Percentiles rank a stretch among this genome's conserved stretches.
phyloP scores from a whole-genome alignment of 169 alveolate genomes.

The Babesia divergens region DNA sequence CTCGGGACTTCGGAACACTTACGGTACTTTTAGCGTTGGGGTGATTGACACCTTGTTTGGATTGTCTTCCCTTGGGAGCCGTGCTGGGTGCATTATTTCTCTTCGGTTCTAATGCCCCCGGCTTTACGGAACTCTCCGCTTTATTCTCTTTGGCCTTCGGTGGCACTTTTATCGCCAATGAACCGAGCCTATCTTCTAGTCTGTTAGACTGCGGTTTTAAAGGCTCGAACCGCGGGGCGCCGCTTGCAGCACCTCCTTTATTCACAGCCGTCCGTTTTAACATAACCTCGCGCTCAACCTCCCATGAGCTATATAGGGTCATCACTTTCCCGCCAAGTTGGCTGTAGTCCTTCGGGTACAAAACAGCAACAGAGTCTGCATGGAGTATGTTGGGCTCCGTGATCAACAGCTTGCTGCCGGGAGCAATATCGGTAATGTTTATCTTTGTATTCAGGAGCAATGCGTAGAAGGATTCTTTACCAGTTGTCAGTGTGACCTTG shows the following conservation, averaged over 20 bases:
- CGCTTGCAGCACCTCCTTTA: background rate
- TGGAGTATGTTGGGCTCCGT: background rate
- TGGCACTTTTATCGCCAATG: background rate
- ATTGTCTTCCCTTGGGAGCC: background rate
- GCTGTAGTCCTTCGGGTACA: slow-evolving; percentile 6
- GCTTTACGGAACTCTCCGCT: background rate
- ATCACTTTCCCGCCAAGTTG: slow-evolving; percentile 7
- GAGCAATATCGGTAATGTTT: background rate
- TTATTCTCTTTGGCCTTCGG: background rate
- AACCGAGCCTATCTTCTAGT: background rate
- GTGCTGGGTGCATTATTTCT: background rate
- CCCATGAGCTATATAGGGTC: slow-evolving; percentile 1
- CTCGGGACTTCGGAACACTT: background rate
- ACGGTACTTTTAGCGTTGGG: too few relatives aligned
- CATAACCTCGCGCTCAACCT: slow-evolving; percentile 21
- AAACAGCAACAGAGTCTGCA: background rate
- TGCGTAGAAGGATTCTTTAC: slow-evolving; percentile 3
- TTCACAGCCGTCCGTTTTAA: background rate
- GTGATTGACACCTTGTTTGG: background rate
- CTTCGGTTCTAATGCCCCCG: background rate
- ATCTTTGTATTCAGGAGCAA: background rate
- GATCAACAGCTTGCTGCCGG: slow-evolving; percentile 18
- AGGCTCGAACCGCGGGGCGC: slow-evolving; percentile 28
- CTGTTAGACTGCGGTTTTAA: background rate
- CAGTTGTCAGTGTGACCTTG: slow-evolving; percentile 20